A percentile compares a stretch with the other conserved stretches of the same genome.
Evolutionary conservation across 768 basidiomycete species (phyloP).

Genomic region (Naematelia aurantialba): DNA sequence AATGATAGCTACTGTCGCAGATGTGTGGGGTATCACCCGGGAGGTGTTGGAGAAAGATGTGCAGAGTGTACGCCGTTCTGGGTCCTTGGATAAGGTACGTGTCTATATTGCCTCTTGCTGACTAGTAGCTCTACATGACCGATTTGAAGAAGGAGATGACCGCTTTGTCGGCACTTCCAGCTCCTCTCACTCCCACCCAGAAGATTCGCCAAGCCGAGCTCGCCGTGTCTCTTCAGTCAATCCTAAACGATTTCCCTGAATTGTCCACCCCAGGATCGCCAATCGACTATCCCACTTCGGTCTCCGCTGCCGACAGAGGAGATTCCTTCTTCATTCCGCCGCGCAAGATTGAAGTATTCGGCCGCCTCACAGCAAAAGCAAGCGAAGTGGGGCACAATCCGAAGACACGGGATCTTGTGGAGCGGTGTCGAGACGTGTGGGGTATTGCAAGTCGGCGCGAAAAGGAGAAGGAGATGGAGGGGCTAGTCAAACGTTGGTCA

Average conservation of each 20-base stretch:
- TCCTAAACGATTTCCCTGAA: constrained; percentile 28
- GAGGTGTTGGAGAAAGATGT: constrained; percentile 36
- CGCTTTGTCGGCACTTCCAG: constrained; percentile 24
- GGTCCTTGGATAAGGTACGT: constrained; percentile 37
- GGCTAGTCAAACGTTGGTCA: constrained; percentile 31
- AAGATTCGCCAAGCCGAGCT: constrained; percentile 22
- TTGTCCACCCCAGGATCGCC: constrained; percentile 28
- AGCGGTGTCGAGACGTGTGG: constrained; percentile 44
- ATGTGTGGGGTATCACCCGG: constrained; percentile 26
- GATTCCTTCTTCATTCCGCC: constrained; percentile 32
- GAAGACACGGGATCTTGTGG: constrained; percentile 30
- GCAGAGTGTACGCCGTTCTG: constrained; percentile 25
- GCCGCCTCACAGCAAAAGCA: constrained; percentile 12
- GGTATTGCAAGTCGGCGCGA: constrained; percentile 29
- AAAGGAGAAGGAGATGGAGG: constrained; percentile 41
- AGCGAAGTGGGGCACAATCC: constrained; percentile 19
- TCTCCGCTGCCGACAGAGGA: neutral
- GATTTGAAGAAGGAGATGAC: constrained; percentile 40
- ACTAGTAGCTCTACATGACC: constrained; percentile 31
- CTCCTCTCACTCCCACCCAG: constrained; percentile 14
- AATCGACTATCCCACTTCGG: constrained; percentile 10
- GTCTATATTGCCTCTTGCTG: constrained; percentile 7
- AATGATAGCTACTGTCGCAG: constrained; percentile 28
- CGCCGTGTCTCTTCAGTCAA: constrained; percentile 15
- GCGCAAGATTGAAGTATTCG: constrained; percentile 30